These are phyloP conservation scores for Saccharomycopsis olivae DNA, from an alignment of 805 yeast species.

Conservation along the genomic window DNA sequence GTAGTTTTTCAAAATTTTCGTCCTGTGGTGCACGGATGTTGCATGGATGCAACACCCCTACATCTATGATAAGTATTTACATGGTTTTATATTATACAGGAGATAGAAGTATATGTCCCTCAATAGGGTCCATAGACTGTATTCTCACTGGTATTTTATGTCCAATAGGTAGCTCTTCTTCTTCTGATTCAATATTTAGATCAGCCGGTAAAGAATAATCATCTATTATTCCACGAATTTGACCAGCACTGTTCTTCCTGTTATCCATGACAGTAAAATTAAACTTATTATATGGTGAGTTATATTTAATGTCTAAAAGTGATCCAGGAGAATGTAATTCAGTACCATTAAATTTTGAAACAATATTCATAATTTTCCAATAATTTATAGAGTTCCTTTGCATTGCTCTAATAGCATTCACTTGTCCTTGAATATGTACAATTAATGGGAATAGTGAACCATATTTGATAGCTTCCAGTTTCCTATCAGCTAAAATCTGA, in stretches of 20 bases:
- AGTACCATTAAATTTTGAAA: slow-evolving; percentile 21
- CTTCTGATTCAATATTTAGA: no score
- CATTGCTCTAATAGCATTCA: slow-evolving; percentile 24
- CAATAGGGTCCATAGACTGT: background rate
- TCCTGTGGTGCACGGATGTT: no score
- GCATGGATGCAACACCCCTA: no score
- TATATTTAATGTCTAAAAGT: slow-evolving; percentile 20
- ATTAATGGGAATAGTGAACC: no score
- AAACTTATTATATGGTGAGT: slow-evolving; percentile 19
- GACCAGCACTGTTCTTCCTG: no score
- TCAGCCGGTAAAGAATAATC: background rate
- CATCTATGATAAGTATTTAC: no score
- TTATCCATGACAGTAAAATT: no score
- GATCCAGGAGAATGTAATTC: background rate
- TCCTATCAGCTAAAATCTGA: slow-evolving; percentile 25
- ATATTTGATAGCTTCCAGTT: no score
- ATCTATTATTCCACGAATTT: background rate
- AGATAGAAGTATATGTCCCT: no score
- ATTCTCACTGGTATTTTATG: background rate
- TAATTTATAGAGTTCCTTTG: slow-evolving; percentile 24
- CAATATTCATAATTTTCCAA: slow-evolving; percentile 23
- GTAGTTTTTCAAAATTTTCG: no score
- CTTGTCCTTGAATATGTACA: slow-evolving; percentile 35
- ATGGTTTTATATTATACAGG: no score
- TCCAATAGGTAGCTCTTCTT: no score